A percentile compares a stretch with the other conserved stretches of the same genome.
phyloP scores from a whole-genome alignment of 2,329 filamentous ascomycete genomes.

The Epichloe sylvatica region DNA sequence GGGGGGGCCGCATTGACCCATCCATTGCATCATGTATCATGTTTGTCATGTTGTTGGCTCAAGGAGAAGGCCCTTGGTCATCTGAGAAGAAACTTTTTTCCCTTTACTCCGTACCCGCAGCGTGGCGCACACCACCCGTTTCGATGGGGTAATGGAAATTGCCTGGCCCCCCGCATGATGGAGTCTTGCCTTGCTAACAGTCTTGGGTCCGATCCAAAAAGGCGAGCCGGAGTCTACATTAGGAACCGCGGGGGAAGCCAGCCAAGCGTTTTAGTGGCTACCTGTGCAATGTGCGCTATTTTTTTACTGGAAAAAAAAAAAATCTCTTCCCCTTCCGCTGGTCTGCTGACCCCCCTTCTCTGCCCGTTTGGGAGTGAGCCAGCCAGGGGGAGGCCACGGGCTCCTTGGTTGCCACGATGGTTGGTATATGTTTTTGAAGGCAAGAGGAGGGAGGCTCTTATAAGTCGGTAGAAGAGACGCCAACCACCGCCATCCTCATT shows the following conservation, averaged over 20 bases:
- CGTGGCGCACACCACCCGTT: not conserved
- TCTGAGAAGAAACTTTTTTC: constrained; percentile 2
- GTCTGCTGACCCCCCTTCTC: constrained; percentile 1
- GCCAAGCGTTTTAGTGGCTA: constrained; percentile 1
- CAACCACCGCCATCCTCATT: no score
- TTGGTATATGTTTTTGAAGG: no score
- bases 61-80: not conserved
- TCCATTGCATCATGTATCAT: no score
- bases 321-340: not conserved
- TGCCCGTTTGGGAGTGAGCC: not conserved
- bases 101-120: no score
- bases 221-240: not conserved
- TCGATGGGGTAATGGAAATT: constrained; percentile 4
- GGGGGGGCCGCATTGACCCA: no score
- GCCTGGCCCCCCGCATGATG: no score
- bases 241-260: constrained; percentile 2
- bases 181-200: not conserved
- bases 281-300: not conserved
- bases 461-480: no score
- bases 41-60: no score
- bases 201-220: no score
- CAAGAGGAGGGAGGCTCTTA: no score
- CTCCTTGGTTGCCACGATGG: no score
- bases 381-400: no score
- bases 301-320: not conserved